Evolutionary conservation across 768 basidiomycete genomes (phyloP), one percentile per base, ranked within the genome.

Genomic region (Hypsizygus marmoreus): DNA sequence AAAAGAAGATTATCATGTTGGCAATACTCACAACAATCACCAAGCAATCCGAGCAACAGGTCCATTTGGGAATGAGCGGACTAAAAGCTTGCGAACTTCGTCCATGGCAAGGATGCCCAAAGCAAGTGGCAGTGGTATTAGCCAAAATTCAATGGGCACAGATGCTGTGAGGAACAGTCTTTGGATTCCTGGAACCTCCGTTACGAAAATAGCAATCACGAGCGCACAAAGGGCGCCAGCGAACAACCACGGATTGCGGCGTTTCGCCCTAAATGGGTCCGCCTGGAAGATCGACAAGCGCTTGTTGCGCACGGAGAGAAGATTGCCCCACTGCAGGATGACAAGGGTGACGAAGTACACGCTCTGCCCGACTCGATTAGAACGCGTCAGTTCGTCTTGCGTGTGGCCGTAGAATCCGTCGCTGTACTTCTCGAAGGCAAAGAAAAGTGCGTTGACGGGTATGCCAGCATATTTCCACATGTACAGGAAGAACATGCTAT

Each of bases 81-180:
- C 75, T 10, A 76, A 49, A 38, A 74, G 48, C 55, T 77, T 77
- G 19, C 76, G 64, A 1, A 66, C 45, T 50, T 78, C 76, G 40
- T 78, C 76, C 34, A 75, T 52, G 4, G 55, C 56, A 42, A 78
- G 51, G 4, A 78, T 59, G 1, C 55, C 73, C 10, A 70, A 33
- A 2, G 71, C 76, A 28, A 77, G 74, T 2, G 59, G 64, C 43
- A 77, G 71, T 2, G 76, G 75, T 22, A 74, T 60, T 11, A 72
- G 65, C 76, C 76, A 78, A 57, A 75, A 78, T 68, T 69, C 73
- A 2, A 63, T 55, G 1, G 72, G 75, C 20, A 77, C 75, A 5
- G 71, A 69, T 2, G 68, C 56, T 3, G 75, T 78, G 2, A 24
- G 26, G 40, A 78, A 78, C 19, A 77, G 72, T 0, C 33, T 19